phyloP scores from a whole-genome alignment of 2,329 filamentous ascomycete genomes.

The Alternaria angustiovoidea region DNA sequence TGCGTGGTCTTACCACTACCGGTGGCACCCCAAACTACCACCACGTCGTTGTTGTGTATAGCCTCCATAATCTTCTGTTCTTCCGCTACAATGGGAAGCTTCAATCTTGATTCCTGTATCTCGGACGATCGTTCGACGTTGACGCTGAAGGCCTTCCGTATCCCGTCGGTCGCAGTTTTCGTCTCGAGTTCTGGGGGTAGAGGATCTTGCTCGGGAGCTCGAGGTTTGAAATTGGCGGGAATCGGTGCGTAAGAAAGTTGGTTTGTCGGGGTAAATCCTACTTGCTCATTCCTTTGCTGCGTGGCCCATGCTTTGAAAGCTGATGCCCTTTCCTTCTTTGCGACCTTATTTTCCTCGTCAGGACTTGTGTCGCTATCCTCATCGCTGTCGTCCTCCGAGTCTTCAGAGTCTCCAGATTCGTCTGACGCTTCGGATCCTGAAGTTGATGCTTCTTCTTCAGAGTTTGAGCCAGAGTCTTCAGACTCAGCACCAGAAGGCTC shows the following conservation, averaged over 20 bases:
- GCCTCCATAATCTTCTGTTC: slow-evolving; percentile 99
- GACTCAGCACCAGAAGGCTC: slow-evolving; percentile 18
- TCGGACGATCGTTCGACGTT: slow-evolving; percentile 72
- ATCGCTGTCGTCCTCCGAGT: slow-evolving; percentile 48
- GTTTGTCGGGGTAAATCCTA: slow-evolving; percentile 70
- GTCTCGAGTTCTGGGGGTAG: slow-evolving; percentile 71
- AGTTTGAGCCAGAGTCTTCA: slow-evolving; percentile 13
- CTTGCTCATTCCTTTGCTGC: slow-evolving; percentile 81
- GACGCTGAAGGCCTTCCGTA: slow-evolving; percentile 79
- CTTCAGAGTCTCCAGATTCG: slow-evolving; percentile 23
- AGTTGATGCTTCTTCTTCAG: slow-evolving; percentile 14
- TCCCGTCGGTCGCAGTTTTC: slow-evolving; percentile 62
- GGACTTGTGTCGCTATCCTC: slow-evolving; percentile 41
- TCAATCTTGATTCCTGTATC: slow-evolving; percentile 79
- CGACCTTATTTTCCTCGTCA: slow-evolving; percentile 50
- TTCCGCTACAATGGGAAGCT: slow-evolving; percentile 89
- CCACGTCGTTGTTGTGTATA: slow-evolving; percentile 87
- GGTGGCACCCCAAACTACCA: slow-evolving; percentile 92
- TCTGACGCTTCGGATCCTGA: slow-evolving; percentile 29
- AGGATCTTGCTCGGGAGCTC: slow-evolving; percentile 74
- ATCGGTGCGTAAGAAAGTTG: slow-evolving; percentile 52
- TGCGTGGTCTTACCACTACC: slow-evolving; percentile 98
- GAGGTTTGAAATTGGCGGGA: slow-evolving; percentile 71
- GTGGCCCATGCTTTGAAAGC: slow-evolving; percentile 96
- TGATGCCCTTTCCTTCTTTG: slow-evolving; percentile 59